Evolutionary conservation across 106 monocot species (phyloP).

Genomic region (Phalaenopsis equestris): DNA sequence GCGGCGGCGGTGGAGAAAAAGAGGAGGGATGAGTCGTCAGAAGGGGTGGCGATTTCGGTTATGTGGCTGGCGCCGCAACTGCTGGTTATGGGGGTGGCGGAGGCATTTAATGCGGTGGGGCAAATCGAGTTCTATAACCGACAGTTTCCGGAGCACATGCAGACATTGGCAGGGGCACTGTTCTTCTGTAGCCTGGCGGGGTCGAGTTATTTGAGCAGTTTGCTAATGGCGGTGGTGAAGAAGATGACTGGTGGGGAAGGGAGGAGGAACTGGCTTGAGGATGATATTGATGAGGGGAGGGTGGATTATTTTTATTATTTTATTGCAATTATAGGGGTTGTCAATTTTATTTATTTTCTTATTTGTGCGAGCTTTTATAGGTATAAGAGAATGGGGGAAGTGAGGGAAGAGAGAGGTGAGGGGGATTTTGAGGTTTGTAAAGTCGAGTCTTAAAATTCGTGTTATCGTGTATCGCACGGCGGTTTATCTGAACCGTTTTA

Average conservation of each 20-base stretch:
- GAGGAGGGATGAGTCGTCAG: neutral
- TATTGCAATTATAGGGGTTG: neutral
- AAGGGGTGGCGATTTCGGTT: neutral
- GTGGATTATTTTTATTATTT: constrained; percentile 6
- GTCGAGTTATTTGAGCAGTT: neutral
- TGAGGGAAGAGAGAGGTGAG: neutral
- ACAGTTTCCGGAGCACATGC: constrained; percentile 7
- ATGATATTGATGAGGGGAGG: neutral
- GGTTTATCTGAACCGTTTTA: too few relatives aligned
- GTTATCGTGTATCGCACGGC: too few relatives aligned
- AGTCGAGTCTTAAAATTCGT: too few relatives aligned
- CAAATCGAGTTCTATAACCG: neutral
- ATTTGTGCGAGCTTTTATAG: neutral
- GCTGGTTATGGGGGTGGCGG: neutral
- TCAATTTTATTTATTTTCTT: neutral
- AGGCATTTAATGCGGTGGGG: constrained; percentile 3
- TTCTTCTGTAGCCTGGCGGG: neutral
- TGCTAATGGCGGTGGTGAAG: neutral
- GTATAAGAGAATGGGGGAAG: neutral
- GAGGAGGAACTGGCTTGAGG: neutral
- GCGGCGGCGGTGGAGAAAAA: neutral
- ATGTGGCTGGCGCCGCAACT: neutral
- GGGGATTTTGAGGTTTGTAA: too few relatives aligned
- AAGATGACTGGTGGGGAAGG: neutral
- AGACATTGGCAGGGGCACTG: neutral